A percentile compares a stretch with the other conserved stretches of the same genome.
These are phyloP conservation scores for Dendrocalamus sinicus DNA, from an alignment of 176 grass and related monocot species.

Conservation along the genomic window DNA sequence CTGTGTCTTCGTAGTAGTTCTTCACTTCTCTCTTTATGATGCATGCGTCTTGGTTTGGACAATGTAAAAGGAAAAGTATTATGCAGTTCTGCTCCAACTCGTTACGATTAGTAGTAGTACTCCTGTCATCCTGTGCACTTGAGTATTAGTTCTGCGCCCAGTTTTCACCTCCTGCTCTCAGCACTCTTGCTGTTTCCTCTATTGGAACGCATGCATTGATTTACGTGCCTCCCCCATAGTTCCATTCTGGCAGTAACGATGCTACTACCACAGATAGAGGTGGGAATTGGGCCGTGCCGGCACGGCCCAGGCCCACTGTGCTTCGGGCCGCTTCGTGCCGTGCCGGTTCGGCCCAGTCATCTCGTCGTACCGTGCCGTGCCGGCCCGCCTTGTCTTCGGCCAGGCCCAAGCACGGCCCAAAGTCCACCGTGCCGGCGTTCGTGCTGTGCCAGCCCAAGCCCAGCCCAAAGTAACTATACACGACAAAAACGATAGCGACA, in stretches of 20 bases:
- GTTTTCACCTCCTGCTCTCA: background rate
- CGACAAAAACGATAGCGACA: too few relatives aligned
- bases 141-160: constrained; percentile 38
- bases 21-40: background rate
- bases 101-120: constrained; percentile 6
- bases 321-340: too few relatives aligned
- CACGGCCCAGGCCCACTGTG: too few relatives aligned
- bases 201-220: constrained; percentile 32
- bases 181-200: background rate
- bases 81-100: background rate
- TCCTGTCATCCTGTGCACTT: constrained; percentile 1
- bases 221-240: constrained; percentile 20
- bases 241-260: constrained; percentile 31
- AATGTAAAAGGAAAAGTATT: constrained; percentile 43
- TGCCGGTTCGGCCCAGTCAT: too few relatives aligned
- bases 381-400: too few relatives aligned
- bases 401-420: too few relatives aligned
- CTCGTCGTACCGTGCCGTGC: too few relatives aligned
- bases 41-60: constrained; percentile 10
- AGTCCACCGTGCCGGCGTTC: too few relatives aligned
- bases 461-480: too few relatives aligned
- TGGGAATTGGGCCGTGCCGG: too few relatives aligned
- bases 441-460: too few relatives aligned
- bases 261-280: background rate
- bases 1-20: background rate